Conservation (phyloP, 2,329 filamentous ascomycete species). For the Capronia coronata region DNA sequence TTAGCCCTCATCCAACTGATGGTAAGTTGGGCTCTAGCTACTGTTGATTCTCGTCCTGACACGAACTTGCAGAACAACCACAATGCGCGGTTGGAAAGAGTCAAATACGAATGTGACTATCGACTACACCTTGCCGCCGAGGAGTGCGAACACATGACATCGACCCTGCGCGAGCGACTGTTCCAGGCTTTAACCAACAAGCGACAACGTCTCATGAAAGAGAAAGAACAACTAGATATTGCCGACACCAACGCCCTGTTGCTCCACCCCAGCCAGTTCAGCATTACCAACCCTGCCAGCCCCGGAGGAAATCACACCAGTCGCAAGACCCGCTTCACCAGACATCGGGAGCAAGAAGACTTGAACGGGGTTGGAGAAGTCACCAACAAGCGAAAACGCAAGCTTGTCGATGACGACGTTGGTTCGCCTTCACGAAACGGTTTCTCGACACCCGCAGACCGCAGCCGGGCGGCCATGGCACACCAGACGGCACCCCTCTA, state of each 20-base stretch:
- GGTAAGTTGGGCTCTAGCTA: constrained; percentile 49
- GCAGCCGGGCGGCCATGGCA: constrained; percentile 47
- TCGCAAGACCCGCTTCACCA: constrained; percentile 57
- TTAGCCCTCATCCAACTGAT: constrained; percentile 72
- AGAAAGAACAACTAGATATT: constrained; percentile 62
- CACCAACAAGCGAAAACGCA: constrained; percentile 53
- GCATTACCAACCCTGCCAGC: constrained; percentile 57
- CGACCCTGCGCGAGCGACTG: constrained; percentile 56
- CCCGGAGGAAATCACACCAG: constrained; percentile 55
- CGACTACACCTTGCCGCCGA: constrained; percentile 57
- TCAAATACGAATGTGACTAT: constrained; percentile 53
- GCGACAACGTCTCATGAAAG: constrained; percentile 52
- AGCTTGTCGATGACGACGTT: constrained; percentile 52
- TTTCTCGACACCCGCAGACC: constrained; percentile 45
- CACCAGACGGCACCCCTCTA: constrained; percentile 55
- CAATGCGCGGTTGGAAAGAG: constrained; percentile 49
- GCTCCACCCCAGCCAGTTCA: constrained; percentile 60
- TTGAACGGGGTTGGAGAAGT: constrained; percentile 44
- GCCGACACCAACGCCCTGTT: constrained; percentile 60
- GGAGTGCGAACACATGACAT: constrained; percentile 54
- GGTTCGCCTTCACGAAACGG: constrained; percentile 52
- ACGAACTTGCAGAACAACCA: constrained; percentile 48
- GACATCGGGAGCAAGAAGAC: constrained; percentile 51
- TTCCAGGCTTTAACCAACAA: constrained; percentile 53
- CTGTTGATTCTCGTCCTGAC: constrained; percentile 1